Conservation (phyloP, 2,329 filamentous ascomycete species). For the Penicillium corylophilum region DNA sequence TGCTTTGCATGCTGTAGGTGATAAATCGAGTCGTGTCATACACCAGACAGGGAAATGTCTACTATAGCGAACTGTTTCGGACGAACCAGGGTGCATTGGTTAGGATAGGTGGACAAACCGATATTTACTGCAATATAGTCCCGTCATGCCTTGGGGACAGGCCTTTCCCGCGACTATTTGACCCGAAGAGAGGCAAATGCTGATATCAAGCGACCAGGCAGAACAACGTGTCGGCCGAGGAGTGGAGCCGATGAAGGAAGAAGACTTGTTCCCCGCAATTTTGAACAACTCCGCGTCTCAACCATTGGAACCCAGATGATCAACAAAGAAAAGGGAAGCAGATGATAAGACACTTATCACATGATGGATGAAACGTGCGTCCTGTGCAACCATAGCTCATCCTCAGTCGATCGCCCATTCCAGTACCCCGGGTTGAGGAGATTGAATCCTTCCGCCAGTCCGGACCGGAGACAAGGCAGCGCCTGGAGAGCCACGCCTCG, state of each 20-base stretch:
- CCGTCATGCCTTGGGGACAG: background rate
- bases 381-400: constrained; percentile 19
- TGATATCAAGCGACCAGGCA: constrained; percentile 1
- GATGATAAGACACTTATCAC: constrained; percentile 22
- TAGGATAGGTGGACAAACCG: background rate
- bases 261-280: constrained; percentile 4
- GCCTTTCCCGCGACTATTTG: background rate
- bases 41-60: constrained; percentile 13
- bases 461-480: constrained; percentile 3
- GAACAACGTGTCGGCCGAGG: background rate
- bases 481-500: background rate
- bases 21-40: constrained; percentile 19
- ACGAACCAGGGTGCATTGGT: constrained; percentile 11
- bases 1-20: constrained; percentile 20
- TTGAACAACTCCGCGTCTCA: background rate
- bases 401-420: constrained; percentile 12
- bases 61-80: constrained; percentile 9
- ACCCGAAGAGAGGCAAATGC: background rate
- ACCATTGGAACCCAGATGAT: constrained; percentile 13
- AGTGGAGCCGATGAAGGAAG: background rate
- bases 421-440: constrained; percentile 12
- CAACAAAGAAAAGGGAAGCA: constrained; percentile 10
- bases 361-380: constrained; percentile 31
- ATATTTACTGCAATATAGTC: background rate
- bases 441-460: constrained; percentile 9